Evolutionary conservation across 352 stramenopile genomes (phyloP), one percentile per base, ranked within the genome.

Genomic region (Phytophthora gonapodyides): DNA sequence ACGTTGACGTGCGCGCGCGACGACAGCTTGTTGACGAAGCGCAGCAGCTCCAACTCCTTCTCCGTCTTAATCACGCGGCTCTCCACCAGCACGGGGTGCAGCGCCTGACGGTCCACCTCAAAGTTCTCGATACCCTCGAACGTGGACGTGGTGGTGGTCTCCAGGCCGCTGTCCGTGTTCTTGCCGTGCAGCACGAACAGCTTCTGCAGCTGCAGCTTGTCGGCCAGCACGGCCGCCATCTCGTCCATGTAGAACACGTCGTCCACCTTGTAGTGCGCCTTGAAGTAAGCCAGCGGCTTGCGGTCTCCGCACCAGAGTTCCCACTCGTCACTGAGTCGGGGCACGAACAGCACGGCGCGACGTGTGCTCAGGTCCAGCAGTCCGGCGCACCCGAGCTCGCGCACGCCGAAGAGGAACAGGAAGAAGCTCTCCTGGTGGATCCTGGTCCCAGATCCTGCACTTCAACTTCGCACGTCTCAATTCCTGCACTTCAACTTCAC

Each of bases 371-470:
- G 53, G 59, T 98, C 80, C 36, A 99, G 82, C n/a, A 88, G 71
- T 12, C 76, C 89, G 0, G 80, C 88, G 67, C 90, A 98, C 54
- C 94, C 96, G 8, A 95, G 89, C 73, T 99, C 97, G 45, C 97
- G 97, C 17, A 98, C 96, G 49, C 97, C 98, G 73, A 98, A 99
- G 24, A 99, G 76, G 79, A 99, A 99, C 70, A 98, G 92, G 78
- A 99, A 99, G 62, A 98, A 99, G 48, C 82, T 97, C 75, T 99
- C 98, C 73, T 99, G 97, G 46, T 97, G 89, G 77, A 99, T n/a
- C 80, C 8, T 99, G 67, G 43, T 84, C 21, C 21, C 21, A 3
- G 21, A 24, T 24, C 21, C 21, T 24, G 21, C 21, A 24, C 21
- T 24, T 24, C 21, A 24, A 24, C 21, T 24, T 24, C 21, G 3